Percentiles rank a stretch among this genome's conserved stretches.
Evolutionary conservation across 73 alveolate species (phyloP).

Genomic region (Paramecium biaurelia): DNA sequence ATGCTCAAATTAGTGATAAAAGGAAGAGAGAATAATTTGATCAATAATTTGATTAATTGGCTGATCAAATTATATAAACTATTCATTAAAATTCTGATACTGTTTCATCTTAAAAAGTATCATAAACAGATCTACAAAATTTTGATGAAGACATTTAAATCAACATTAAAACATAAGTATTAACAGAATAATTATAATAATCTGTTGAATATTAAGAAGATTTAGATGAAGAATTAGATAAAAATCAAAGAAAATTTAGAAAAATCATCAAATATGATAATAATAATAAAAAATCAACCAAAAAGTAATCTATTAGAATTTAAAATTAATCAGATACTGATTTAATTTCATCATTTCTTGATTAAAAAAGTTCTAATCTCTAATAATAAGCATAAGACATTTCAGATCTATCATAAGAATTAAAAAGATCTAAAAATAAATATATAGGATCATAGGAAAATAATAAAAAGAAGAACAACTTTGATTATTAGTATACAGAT

Average conservation of each 20-base stretch:
- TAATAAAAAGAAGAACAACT: background rate
- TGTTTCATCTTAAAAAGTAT: background rate
- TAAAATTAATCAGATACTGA: background rate
- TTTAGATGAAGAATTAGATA: background rate
- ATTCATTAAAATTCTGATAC: background rate
- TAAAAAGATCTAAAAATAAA: background rate
- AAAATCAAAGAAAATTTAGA: background rate
- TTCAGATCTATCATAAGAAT: background rate
- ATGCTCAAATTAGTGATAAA: background rate
- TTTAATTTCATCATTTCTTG: background rate
- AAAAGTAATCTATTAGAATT: background rate
- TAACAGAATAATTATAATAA: background rate
- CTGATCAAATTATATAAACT: background rate
- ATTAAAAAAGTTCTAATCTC: background rate
- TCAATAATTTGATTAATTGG: background rate
- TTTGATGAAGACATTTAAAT: background rate
- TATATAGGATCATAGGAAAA: background rate
- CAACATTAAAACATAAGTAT: background rate
- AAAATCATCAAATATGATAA: background rate
- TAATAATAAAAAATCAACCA: background rate
- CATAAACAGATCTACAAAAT: background rate
- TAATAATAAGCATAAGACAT: background rate
- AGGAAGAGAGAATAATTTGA: background rate
- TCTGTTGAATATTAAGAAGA: background rate
- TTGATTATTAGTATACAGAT: background rate